Conservation (phyloP, 108 stramenopile genomes). For the Stephanodiscus triporus region DNA sequence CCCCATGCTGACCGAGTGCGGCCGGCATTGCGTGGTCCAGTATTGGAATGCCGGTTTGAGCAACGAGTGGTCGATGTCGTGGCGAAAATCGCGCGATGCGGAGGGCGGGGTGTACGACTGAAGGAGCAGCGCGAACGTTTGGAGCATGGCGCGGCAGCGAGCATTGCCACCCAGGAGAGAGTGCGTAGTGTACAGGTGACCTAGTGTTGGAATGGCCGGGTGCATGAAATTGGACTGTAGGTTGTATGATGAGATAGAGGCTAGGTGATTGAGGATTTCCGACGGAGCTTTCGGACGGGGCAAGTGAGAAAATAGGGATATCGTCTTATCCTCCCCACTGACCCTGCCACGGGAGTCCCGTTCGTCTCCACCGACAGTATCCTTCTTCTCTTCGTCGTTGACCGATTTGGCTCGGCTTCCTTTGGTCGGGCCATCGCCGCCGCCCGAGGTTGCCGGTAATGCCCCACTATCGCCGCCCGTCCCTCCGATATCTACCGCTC, state of each 20-base stretch:
- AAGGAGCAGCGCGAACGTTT: constrained; percentile 73
- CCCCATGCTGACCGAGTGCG: constrained; percentile 95
- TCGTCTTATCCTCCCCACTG: constrained; percentile 49
- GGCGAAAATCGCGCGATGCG: constrained; percentile 63
- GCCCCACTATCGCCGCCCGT: constrained; percentile 11
- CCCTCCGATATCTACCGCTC: constrained; percentile 12
- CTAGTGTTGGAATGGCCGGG: constrained; percentile 84
- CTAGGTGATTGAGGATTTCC: constrained; percentile 28
- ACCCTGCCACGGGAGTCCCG: background rate
- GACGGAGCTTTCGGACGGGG: constrained; percentile 58
- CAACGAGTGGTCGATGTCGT: constrained; percentile 81
- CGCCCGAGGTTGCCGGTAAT: constrained; percentile 16
- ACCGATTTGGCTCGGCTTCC: constrained; percentile 9
- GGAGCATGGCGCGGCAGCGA: constrained; percentile 91
- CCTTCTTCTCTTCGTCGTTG: constrained; percentile 23
- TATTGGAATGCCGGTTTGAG: constrained; percentile 91
- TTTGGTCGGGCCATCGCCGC: background rate
- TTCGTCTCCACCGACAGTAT: constrained; percentile 9
- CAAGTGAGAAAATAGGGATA: constrained; percentile 90
- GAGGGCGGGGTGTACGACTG: constrained; percentile 64
- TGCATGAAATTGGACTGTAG: constrained; percentile 56
- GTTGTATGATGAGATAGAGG: constrained; percentile 12
- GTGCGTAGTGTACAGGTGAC: constrained; percentile 82
- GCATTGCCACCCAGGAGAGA: constrained; percentile 87
- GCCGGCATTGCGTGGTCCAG: constrained; percentile 89